Conservation (phyloP, 1,139 yeast species). For the Zygosaccharomyces sapae region DNA sequence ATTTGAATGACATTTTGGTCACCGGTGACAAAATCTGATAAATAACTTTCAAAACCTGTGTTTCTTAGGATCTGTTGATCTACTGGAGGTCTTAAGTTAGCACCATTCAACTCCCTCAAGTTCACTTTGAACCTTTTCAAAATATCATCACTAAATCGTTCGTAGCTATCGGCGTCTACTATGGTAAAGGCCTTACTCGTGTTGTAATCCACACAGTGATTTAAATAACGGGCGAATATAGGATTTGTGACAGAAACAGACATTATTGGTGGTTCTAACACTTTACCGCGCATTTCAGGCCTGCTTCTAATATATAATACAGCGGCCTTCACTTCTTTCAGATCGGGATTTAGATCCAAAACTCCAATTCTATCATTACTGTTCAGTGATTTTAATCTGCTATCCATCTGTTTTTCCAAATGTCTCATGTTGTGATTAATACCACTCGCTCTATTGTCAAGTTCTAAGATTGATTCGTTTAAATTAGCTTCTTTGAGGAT, state of each 20-base stretch:
- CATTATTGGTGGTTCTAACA: conserved; percentile 75
- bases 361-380: conserved; percentile 52
- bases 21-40: conserved; percentile 68
- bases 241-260: conserved; percentile 53
- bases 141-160: conserved; percentile 41
- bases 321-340: conserved; percentile 39
- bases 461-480: conserved; percentile 15
- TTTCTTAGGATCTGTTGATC: conserved; percentile 39
- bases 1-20: conserved; percentile 70
- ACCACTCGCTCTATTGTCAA: conserved; percentile 19
- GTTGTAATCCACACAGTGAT: conserved; percentile 51
- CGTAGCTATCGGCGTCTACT: conserved; percentile 44
- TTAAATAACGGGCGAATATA: conserved; percentile 52
- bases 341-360: conserved; percentile 37
- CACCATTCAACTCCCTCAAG: conserved; percentile 43
- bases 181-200: conserved; percentile 55
- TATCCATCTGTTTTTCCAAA: conserved; percentile 19
- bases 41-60: conserved; percentile 76
- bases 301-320: conserved; percentile 40
- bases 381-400: conserved; percentile 36
- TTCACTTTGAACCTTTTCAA: conserved; percentile 43
- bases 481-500: conserved; percentile 17
- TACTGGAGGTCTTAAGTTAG: conserved; percentile 32
- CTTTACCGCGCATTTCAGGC: conserved; percentile 40
- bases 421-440: conserved; percentile 20